A percentile compares a stretch with the other conserved stretches of the same genome.
These are phyloP conservation scores for Dactylorhiza incarnata DNA, from an alignment of 106 monocot species.

Conservation along the genomic window DNA sequence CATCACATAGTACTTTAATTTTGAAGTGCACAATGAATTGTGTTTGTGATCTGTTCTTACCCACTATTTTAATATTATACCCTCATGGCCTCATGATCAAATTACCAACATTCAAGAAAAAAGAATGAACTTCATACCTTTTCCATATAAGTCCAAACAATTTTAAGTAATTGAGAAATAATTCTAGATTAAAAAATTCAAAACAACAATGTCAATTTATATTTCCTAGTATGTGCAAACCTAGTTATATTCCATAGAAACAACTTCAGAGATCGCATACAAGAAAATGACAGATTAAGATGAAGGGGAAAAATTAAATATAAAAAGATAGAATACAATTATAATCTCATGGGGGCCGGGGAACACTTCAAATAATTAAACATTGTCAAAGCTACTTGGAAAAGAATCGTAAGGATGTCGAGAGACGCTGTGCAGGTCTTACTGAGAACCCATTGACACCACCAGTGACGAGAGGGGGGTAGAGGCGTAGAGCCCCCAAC, in stretches of 20 bases:
- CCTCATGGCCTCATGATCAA: not conserved
- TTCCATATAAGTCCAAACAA: not conserved
- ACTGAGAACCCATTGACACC: constrained; percentile 85
- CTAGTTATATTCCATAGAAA: not conserved
- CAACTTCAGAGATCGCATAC: not conserved
- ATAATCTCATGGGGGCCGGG: not conserved
- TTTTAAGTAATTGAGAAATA: not conserved
- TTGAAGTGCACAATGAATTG: no score
- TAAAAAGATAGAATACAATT: not conserved
- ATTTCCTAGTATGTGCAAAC: not conserved
- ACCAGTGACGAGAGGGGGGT: constrained; percentile 48
- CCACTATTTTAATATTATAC: no score
- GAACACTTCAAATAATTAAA: not conserved
- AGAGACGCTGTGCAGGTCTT: constrained; percentile 98
- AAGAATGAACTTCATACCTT: not conserved
- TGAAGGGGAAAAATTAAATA: not conserved
- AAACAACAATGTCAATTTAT: not conserved
- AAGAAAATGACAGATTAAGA: not conserved
- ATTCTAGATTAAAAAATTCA: not conserved
- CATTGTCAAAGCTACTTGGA: constrained; percentile 45
- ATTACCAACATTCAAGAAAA: not conserved
- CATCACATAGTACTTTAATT: no score
- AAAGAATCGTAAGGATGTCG: constrained; percentile 88
- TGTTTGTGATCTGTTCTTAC: no score
- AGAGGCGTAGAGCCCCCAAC: constrained; percentile 33